Conservation (phyloP, 1,139 yeast species). For the Nakaseomyces kungkrabaensis region DNA sequence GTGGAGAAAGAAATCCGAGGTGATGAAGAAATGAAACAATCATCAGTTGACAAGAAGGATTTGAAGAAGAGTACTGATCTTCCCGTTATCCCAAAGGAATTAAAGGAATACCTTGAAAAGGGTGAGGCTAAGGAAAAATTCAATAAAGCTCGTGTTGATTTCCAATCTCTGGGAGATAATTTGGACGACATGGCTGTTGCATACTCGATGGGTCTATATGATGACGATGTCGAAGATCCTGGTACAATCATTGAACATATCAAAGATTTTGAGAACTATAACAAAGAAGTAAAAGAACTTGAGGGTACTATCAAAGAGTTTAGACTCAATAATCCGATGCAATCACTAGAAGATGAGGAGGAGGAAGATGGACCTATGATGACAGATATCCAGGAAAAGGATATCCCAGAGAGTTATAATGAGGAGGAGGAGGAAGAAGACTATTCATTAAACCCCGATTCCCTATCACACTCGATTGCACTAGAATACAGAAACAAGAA, state of each 20-base stretch:
- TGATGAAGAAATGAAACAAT: background rate
- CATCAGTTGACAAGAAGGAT: background rate
- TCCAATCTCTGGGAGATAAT: slow-evolving; percentile 35
- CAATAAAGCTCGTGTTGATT: slow-evolving; percentile 32
- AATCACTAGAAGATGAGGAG: slow-evolving; percentile 19
- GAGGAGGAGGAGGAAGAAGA: slow-evolving; percentile 32
- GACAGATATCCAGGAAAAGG: slow-evolving; percentile 34
- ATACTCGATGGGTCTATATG: slow-evolving; percentile 49
- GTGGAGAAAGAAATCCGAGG: background rate
- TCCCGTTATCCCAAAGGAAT: slow-evolving; percentile 1
- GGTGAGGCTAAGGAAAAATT: background rate
- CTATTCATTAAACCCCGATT: slow-evolving; percentile 30
- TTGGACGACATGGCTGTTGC: slow-evolving; percentile 53
- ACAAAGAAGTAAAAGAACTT: slow-evolving; percentile 38
- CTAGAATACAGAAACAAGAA: slow-evolving; percentile 51
- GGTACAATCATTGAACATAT: slow-evolving; percentile 49
- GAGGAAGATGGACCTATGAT: slow-evolving; percentile 26
- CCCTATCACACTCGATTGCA: slow-evolving; percentile 38
- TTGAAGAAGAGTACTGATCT: background rate
- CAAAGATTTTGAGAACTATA: slow-evolving; percentile 46
- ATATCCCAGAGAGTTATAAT: slow-evolving; percentile 28
- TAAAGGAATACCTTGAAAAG: slow-evolving; percentile 5
- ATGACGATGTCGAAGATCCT: slow-evolving; percentile 46
- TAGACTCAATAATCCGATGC: slow-evolving; percentile 17
- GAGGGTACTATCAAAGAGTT: slow-evolving; percentile 25